Evolutionary conservation across 2,329 filamentous ascomycete genomes (phyloP).

Genomic region (Ilyonectria mors-panacis): DNA sequence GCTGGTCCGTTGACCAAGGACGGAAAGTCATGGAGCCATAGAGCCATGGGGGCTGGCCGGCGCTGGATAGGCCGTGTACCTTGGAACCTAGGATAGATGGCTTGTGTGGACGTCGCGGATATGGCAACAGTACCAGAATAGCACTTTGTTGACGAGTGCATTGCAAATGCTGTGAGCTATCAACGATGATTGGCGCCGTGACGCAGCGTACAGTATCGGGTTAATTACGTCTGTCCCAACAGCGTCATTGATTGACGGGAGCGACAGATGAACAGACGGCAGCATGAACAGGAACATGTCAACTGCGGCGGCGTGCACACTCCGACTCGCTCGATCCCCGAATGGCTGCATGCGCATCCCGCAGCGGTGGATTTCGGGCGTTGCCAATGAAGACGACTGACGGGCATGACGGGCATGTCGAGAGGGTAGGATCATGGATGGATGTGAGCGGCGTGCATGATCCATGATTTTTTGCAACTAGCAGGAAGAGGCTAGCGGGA

Average conservation of each 20-base stretch:
- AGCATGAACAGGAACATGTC: conserved; percentile 23
- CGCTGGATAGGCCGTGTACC: not conserved
- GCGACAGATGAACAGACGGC: conserved; percentile 7
- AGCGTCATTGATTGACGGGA: conserved; percentile 19
- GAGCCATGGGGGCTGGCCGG: conserved; percentile 5
- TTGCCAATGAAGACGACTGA: conserved; percentile 20
- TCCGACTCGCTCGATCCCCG: conserved; percentile 31
- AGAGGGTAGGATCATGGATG: conserved; percentile 4
- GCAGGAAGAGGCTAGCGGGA: conserved; percentile 3
- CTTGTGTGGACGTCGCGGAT: conserved; percentile 1
- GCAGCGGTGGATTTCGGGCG: conserved; percentile 18
- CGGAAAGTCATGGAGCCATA: not conserved
- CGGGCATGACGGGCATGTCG: conserved; percentile 26
- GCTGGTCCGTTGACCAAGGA: not conserved
- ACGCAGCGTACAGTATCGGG: not conserved
- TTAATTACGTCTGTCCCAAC: not conserved
- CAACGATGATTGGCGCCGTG: not conserved
- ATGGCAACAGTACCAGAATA: not conserved
- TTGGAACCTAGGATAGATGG: not conserved
- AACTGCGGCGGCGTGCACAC: conserved; percentile 8
- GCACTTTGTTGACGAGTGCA: not conserved
- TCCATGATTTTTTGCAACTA: conserved; percentile 25
- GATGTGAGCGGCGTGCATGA: conserved; percentile 25
- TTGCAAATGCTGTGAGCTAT: not conserved
- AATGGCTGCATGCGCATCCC: conserved; percentile 23